phyloP scores from a whole-genome alignment of 331 rosid species.

The Quercus tomentella region DNA sequence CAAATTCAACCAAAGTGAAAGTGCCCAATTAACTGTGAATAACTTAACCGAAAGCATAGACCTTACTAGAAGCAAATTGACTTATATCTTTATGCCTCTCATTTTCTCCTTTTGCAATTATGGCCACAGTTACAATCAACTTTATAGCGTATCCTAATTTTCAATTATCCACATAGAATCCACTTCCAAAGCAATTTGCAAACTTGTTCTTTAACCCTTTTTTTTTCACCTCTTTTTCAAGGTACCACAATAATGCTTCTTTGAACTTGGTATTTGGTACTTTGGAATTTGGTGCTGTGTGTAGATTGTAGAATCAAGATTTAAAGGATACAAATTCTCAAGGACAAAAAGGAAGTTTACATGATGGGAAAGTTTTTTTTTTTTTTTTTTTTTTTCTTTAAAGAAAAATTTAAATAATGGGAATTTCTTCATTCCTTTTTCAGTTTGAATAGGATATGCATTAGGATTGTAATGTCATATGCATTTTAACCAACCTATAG shows the following conservation, averaged over 20 bases:
- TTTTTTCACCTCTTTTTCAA: neutral
- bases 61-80: neutral
- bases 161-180: neutral
- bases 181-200: constrained; percentile 3
- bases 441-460: neutral
- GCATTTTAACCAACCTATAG: neutral
- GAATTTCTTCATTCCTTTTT: neutral
- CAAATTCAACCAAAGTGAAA: constrained; percentile 1
- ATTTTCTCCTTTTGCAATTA: constrained; percentile 14
- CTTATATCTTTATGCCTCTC: neutral
- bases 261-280: neutral
- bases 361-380: neutral
- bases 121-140: constrained; percentile 15
- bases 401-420: neutral
- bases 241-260: neutral
- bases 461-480: neutral
- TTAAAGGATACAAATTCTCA: neutral
- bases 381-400: no score
- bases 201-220: neutral
- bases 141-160: neutral
- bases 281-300: constrained; percentile 2
- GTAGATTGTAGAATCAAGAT: neutral
- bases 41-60: neutral
- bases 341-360: neutral
- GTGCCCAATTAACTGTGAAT: neutral